Conservation (phyloP, 805 yeast species). For the Nakazawaea anatomiae region DNA sequence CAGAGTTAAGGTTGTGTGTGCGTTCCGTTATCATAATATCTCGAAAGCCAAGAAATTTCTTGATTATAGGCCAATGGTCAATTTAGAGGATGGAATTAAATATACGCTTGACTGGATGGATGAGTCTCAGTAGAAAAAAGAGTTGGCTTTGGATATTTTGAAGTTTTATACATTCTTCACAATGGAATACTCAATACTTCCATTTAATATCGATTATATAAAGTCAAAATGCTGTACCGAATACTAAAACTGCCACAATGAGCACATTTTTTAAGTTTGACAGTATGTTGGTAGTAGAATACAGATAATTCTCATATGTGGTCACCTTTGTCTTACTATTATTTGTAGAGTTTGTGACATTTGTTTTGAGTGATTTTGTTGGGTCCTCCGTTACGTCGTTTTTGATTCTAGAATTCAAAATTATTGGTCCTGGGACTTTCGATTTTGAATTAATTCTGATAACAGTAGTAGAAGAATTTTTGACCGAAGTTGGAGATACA, state of each 20-base stretch:
- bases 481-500: not conserved
- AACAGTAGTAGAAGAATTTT: not conserved
- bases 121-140: slow-evolving; percentile 34
- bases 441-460: not conserved
- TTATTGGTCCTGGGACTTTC: slow-evolving; percentile 6
- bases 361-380: not conserved
- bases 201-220: too few species aligned
- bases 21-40: slow-evolving; percentile 89
- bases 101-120: slow-evolving; percentile 86
- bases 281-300: not conserved
- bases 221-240: not conserved
- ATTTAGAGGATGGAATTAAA: slow-evolving; percentile 71
- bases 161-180: too few species aligned
- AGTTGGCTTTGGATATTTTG: not conserved
- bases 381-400: slow-evolving; percentile 2
- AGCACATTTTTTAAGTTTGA: not conserved
- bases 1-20: slow-evolving; percentile 89
- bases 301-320: not conserved
- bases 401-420: slow-evolving; percentile 7
- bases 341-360: not conserved
- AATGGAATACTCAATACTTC: too few species aligned
- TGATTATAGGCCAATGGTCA: slow-evolving; percentile 78
- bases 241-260: not conserved
- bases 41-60: slow-evolving; percentile 73
- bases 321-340: not conserved